Evolutionary conservation across 2,329 filamentous ascomycete species (phyloP), one percentile per base, ranked within the genome.

Genomic region (Monosporascus cannonballus): DNA sequence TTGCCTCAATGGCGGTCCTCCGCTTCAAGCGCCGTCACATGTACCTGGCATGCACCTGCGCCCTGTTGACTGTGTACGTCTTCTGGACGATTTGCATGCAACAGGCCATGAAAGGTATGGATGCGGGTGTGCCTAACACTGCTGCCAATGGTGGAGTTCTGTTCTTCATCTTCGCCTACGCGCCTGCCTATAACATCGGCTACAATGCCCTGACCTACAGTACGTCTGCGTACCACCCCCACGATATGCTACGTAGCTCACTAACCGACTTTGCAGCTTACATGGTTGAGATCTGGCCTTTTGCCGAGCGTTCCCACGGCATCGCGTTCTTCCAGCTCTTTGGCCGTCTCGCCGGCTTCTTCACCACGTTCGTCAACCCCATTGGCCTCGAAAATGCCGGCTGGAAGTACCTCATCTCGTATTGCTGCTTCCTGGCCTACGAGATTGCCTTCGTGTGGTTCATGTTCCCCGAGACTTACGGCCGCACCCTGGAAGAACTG

Each of bases 401-500:
- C 49, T 76, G 73, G 73, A 68, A 67, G 34, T 76, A 74, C 54
- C 66, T 75, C 37, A 70, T 72, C 27, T 71, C 73, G 9, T 76
- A 75, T 55, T 72, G 71, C 56, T 70, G 68, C 27, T 76, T 73
- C 66, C 66, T 76, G 14, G 62, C 64, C 2, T 70, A 74, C 37
- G 72, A 76, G 59, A 65, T 74, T 41, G 51, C 47, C 25, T 59
- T 70, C 83, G 86, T 94, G 49, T 94, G 85, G 71, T 88, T 91
- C 69, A 78, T 92, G 57, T 95, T 93, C 67, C 89, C 90, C 9
- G 90, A 95, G 71, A 95, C 90, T 0, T 87, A 86, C 56, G 90
- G 90, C 55, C 80, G 91, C 52, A 85, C 88, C 50, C 75, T 94
- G 24, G 89, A 94, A 73, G 89, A 94, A 49, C 62, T 74, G 46